phyloP scores from a whole-genome alignment of 2,329 filamentous ascomycete genomes.

The Cladosporium sp. region DNA sequence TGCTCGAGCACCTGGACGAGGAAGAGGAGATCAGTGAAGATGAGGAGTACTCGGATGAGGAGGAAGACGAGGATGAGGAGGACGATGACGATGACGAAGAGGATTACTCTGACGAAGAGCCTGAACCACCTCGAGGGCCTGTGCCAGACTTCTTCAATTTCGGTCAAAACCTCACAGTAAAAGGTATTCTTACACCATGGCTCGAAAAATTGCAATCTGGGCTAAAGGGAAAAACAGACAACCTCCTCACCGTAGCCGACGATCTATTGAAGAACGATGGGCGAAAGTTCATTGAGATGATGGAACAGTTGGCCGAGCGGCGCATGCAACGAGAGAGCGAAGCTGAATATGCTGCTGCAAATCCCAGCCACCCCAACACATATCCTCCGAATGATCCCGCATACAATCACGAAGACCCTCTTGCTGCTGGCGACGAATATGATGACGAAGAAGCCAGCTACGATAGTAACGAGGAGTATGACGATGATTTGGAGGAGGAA shows the following conservation, averaged over 20 bases:
- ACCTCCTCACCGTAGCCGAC: slow-evolving; percentile 96
- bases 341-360: slow-evolving; percentile 63
- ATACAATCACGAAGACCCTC: slow-evolving; percentile 64
- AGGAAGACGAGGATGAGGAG: slow-evolving; percentile 54
- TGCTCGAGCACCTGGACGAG: slow-evolving; percentile 63
- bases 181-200: slow-evolving; percentile 54
- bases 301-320: slow-evolving; percentile 97
- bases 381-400: slow-evolving; percentile 44
- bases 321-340: slow-evolving; percentile 96
- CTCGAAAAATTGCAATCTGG: slow-evolving; percentile 31
- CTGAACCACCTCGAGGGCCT: slow-evolving; percentile 61
- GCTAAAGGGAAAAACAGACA: slow-evolving; percentile 60
- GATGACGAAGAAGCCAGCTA: slow-evolving; percentile 70
- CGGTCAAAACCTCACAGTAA: slow-evolving; percentile 93
- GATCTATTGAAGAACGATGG: slow-evolving; percentile 98
- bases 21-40: slow-evolving; percentile 58
- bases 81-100: slow-evolving; percentile 61
- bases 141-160: slow-evolving; percentile 93
- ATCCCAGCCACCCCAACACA: slow-evolving; percentile 45
- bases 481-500: slow-evolving; percentile 55
- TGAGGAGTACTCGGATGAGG: slow-evolving; percentile 62
- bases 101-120: slow-evolving; percentile 61
- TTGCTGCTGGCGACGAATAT: slow-evolving; percentile 69
- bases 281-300: slow-evolving; percentile 99
- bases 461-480: slow-evolving; percentile 60